Conservation (phyloP, 768 basidiomycete genomes). For the Daedaleopsis sinensis region DNA sequence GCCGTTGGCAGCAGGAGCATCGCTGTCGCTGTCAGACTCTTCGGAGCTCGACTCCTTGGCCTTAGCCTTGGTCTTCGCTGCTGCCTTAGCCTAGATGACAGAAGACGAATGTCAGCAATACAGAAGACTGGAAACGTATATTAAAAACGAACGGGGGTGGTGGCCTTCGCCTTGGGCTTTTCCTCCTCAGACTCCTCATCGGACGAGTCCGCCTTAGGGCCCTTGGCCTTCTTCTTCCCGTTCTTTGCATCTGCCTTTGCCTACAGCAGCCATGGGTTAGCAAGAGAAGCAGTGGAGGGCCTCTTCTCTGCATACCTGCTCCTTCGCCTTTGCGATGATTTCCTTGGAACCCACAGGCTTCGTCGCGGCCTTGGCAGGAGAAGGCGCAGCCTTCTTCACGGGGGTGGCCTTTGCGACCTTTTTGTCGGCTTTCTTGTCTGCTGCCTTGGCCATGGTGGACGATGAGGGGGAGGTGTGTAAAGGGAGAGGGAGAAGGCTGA, state of each 20-base stretch:
- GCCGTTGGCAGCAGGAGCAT: conserved; percentile 22
- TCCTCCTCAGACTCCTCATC: conserved; percentile 38
- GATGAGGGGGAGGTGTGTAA: conserved; percentile 9
- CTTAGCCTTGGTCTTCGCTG: conserved; percentile 7
- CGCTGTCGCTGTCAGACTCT: conserved; percentile 20
- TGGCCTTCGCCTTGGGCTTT: conserved; percentile 32
- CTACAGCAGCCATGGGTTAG: neutral
- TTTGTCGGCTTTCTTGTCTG: conserved; percentile 40
- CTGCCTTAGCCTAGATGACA: conserved; percentile 3
- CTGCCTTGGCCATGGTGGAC: conserved; percentile 41
- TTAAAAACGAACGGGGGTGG: conserved; percentile 35
- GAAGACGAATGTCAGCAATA: neutral
- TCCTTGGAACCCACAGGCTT: conserved; percentile 44
- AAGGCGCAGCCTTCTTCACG: conserved; percentile 34
- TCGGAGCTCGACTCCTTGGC: no score
- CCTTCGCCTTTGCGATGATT: conserved; percentile 39
- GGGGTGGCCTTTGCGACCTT: conserved; percentile 37
- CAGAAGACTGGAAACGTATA: neutral
- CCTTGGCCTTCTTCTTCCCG: conserved; percentile 26
- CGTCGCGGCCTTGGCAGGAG: conserved; percentile 30
- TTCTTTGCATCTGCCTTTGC: conserved; percentile 18
- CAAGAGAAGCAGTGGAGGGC: no score
- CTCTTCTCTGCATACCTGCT: conserved; percentile 12
- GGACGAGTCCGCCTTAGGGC: conserved; percentile 32
- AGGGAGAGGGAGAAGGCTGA: conserved; percentile 6